These are phyloP conservation scores for Rhododendron ovatum DNA, from an alignment of 148 eudicot genomes.

Conservation along the genomic window DNA sequence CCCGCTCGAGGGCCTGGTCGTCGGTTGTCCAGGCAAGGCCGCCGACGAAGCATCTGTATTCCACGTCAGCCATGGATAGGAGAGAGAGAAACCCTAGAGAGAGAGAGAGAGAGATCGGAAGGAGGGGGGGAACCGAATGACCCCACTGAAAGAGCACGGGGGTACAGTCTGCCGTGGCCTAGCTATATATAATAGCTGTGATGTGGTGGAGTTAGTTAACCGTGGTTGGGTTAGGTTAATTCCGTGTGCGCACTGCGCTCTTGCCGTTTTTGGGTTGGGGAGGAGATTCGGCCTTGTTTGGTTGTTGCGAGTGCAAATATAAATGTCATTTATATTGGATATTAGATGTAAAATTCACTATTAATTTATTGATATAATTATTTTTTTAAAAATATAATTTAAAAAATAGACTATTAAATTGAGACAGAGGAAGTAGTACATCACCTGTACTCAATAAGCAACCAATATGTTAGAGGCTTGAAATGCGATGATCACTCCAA, in stretches of 20 bases:
- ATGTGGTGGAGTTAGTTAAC: not conserved
- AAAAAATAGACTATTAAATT: too few relatives aligned
- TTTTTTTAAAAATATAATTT: too few relatives aligned
- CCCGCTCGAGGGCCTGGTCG: constrained; percentile 17
- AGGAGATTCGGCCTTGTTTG: too few relatives aligned
- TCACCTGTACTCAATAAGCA: too few relatives aligned
- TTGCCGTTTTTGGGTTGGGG: not conserved
- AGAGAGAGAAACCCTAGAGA: not conserved
- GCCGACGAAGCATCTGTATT: constrained; percentile 32
- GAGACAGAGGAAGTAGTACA: too few relatives aligned
- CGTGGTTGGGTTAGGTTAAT: not conserved
- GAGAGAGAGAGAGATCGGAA: not conserved
- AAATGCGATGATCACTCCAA: too few relatives aligned
- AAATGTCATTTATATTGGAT: too few relatives aligned
- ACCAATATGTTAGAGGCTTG: too few relatives aligned
- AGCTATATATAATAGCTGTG: not conserved
- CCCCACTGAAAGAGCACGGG: constrained; percentile 6
- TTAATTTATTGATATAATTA: too few relatives aligned
- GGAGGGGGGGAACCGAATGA: not conserved
- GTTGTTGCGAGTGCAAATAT: too few relatives aligned
- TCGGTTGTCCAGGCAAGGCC: constrained; percentile 40
- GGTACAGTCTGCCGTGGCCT: too few relatives aligned
- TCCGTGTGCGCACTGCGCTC: not conserved
- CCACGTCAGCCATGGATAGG: constrained; percentile 15
- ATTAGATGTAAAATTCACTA: too few relatives aligned